These are phyloP conservation scores for Gossypium laxum DNA, from an alignment of 441 rosid species.

Conservation along the genomic window DNA sequence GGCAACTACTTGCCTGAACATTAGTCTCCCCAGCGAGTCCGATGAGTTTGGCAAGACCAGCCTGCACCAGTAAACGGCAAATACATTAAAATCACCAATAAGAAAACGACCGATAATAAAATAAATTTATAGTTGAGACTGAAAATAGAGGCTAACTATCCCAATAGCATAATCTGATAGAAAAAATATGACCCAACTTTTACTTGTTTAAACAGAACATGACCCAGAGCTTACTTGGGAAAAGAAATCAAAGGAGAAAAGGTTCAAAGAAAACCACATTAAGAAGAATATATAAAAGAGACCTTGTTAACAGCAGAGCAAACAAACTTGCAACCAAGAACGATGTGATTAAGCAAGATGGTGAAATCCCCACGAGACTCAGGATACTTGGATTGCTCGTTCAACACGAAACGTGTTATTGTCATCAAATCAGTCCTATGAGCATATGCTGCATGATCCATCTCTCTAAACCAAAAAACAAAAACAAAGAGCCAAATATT, in stretches of 20 bases:
- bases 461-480: slow-evolving; percentile 13
- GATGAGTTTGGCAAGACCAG: slow-evolving; percentile 85
- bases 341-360: slow-evolving; percentile 88
- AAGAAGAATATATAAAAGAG: not conserved
- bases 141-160: not conserved
- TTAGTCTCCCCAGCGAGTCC: slow-evolving; percentile 97
- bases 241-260: not conserved
- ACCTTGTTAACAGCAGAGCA: slow-evolving; percentile 93
- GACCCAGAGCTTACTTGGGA: not conserved
- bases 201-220: not conserved
- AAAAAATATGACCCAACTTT: not conserved
- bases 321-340: slow-evolving; percentile 95
- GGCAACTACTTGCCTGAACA: slow-evolving; percentile 49
- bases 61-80: slow-evolving; percentile 35
- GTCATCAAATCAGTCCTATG: slow-evolving; percentile 93
- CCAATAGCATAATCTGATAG: not conserved
- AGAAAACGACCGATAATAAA: not conserved
- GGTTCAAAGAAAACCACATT: too few species aligned
- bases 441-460: slow-evolving; percentile 88
- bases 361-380: slow-evolving; percentile 96
- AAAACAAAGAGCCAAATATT: not conserved
- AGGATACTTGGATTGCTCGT: slow-evolving; percentile 75
- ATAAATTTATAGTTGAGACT: not conserved
- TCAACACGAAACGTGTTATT: slow-evolving; percentile 72
- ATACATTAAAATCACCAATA: not conserved